These are phyloP conservation scores for Suillus luteus DNA, from an alignment of 768 basidiomycete species.

Conservation along the genomic window DNA sequence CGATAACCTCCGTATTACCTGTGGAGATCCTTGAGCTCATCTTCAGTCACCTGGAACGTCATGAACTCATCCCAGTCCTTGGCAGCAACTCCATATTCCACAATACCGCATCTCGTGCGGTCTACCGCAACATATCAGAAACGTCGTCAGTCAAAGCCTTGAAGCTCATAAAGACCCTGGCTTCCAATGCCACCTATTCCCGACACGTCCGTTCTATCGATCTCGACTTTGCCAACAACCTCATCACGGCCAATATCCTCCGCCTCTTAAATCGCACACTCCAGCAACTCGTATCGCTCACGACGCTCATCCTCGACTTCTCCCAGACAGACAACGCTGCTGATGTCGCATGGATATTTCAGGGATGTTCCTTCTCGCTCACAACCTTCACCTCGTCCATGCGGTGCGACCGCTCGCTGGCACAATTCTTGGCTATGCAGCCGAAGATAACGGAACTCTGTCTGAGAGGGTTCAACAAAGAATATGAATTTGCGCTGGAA, in stretches of 20 bases:
- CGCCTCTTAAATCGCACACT: slow-evolving; percentile 49
- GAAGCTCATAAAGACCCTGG: slow-evolving; percentile 42
- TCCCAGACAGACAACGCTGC: slow-evolving; percentile 35
- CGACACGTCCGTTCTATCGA: slow-evolving; percentile 47
- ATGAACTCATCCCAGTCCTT: slow-evolving; percentile 30
- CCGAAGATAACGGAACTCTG: slow-evolving; percentile 51
- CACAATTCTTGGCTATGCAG: slow-evolving; percentile 54
- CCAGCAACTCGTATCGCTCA: slow-evolving; percentile 39
- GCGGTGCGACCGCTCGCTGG: slow-evolving; percentile 50
- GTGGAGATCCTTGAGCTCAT: slow-evolving; percentile 40
- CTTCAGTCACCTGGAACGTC: slow-evolving; percentile 26
- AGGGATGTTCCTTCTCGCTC: slow-evolving; percentile 46
- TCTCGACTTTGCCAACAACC: slow-evolving; percentile 41
- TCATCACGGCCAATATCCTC: slow-evolving; percentile 51
- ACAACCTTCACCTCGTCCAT: slow-evolving; percentile 55
- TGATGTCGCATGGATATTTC: slow-evolving; percentile 51
- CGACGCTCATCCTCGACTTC: slow-evolving; percentile 52
- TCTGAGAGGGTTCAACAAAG: slow-evolving; percentile 52
- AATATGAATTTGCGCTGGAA: slow-evolving; percentile 35
- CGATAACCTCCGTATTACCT: slow-evolving; percentile 27
- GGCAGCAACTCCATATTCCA: slow-evolving; percentile 29
- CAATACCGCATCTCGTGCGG: slow-evolving; percentile 30
- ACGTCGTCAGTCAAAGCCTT: slow-evolving; percentile 34
- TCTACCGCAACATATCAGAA: slow-evolving; percentile 42
- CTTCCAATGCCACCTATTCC: slow-evolving; percentile 38